These are phyloP conservation scores for Metarhizium humberi DNA, from an alignment of 2,329 filamentous ascomycete genomes.

Conservation along the genomic window DNA sequence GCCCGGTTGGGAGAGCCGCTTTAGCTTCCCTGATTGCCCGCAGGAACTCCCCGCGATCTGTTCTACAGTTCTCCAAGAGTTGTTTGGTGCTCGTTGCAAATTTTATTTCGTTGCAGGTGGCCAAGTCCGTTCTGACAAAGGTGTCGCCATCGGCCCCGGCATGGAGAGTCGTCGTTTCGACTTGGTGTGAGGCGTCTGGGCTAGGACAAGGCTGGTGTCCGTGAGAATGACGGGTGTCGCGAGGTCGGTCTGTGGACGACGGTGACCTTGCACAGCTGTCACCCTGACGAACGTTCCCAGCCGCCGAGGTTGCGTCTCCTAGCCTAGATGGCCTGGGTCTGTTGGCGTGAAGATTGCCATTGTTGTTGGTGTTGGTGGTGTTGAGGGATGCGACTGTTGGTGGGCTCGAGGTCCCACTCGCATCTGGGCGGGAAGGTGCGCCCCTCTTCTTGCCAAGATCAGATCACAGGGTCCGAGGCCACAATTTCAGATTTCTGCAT, in stretches of 20 bases:
- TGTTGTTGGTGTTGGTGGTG: too few relatives aligned
- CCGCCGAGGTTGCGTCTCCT: too few relatives aligned
- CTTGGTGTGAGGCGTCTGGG: neutral
- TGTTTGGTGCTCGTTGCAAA: neutral
- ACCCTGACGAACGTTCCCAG: too few relatives aligned
- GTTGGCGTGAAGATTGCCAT: too few relatives aligned
- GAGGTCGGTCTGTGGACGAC: too few relatives aligned
- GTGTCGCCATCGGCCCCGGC: neutral
- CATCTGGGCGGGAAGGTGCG: too few relatives aligned
- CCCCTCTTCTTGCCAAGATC: too few relatives aligned
- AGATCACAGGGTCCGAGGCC: too few relatives aligned
- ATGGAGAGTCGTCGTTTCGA: neutral
- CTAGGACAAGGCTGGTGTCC: neutral
- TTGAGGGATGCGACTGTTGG: too few relatives aligned
- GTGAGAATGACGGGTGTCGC: neutral
- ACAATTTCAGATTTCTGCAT: neutral
- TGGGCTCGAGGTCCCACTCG: too few relatives aligned
- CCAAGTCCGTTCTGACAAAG: neutral
- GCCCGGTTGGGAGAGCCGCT: neutral
- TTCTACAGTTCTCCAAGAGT: neutral
- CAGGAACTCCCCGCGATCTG: neutral
- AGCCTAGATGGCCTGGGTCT: too few relatives aligned
- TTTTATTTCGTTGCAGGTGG: neutral
- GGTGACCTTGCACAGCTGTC: too few relatives aligned
- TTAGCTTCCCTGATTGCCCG: conserved; percentile 3